A percentile compares a stretch with the other conserved stretches of the same genome.
Conservation (phyloP, 192 early-diverging fungal species). For the Backusella tarrabulga region DNA sequence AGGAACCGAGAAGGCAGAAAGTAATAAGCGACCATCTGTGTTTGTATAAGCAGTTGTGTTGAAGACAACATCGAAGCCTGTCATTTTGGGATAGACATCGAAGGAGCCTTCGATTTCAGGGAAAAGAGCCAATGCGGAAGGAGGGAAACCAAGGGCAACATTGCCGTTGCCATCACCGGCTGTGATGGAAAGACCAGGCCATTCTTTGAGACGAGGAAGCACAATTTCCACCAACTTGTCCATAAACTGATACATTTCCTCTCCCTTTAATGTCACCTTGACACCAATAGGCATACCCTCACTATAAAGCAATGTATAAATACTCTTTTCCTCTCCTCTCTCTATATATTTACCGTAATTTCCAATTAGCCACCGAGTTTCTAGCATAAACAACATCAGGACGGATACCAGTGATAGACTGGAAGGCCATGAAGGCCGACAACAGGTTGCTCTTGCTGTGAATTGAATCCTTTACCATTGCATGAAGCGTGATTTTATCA, state of each 20-base stretch:
- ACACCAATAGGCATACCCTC: slow-evolving; percentile 87
- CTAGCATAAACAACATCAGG: slow-evolving; percentile 82
- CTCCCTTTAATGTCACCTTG: slow-evolving; percentile 75
- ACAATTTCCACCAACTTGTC: slow-evolving; percentile 96
- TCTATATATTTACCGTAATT: slow-evolving; percentile 69
- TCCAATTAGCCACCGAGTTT: slow-evolving; percentile 76
- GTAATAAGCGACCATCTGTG: slow-evolving; percentile 71
- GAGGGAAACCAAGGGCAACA: slow-evolving; percentile 83
- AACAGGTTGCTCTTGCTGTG: slow-evolving; percentile 88
- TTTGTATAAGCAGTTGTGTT: slow-evolving; percentile 81
- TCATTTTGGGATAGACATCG: slow-evolving; percentile 89
- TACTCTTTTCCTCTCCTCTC: neutral
- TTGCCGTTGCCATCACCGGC: slow-evolving; percentile 81
- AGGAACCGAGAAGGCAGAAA: slow-evolving; percentile 90
- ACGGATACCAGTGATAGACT: slow-evolving; percentile 79
- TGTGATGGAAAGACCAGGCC: slow-evolving; percentile 70
- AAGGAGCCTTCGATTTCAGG: slow-evolving; percentile 97
- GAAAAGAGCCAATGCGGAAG: slow-evolving; percentile 84
- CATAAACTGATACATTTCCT: slow-evolving; percentile 89
- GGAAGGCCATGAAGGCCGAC: slow-evolving; percentile 88
- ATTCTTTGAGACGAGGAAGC: slow-evolving; percentile 91
- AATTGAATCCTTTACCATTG: slow-evolving; percentile 85
- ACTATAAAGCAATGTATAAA: neutral
- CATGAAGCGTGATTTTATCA: slow-evolving; percentile 75
- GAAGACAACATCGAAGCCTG: slow-evolving; percentile 84